phyloP scores from a whole-genome alignment of 768 basidiomycete genomes.

The Agrocybe chaxingu region DNA sequence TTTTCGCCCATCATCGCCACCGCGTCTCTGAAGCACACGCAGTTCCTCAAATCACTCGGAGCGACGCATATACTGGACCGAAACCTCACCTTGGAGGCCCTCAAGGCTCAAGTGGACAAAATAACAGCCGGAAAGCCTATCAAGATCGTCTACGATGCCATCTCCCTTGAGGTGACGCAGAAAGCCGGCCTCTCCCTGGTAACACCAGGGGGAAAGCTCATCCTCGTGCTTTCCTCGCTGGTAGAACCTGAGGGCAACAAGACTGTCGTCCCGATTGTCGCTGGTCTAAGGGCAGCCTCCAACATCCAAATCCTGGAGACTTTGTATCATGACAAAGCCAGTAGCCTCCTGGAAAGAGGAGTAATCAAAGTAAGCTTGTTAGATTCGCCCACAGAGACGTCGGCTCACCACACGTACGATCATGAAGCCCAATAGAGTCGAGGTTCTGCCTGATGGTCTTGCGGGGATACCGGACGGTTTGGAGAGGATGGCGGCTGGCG shows the following conservation, averaged over 20 bases:
- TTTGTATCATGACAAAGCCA: slow-evolving; percentile 13
- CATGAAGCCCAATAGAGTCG: slow-evolving; percentile 40
- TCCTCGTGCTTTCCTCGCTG: background rate
- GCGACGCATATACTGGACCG: slow-evolving; percentile 37
- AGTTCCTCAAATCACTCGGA: slow-evolving; percentile 33
- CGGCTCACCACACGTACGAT: background rate
- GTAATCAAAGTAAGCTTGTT: slow-evolving; percentile 15
- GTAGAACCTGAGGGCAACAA: slow-evolving; percentile 9
- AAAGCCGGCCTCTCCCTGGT: slow-evolving; percentile 22
- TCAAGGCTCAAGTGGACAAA: slow-evolving; percentile 19
- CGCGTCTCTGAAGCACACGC: slow-evolving; percentile 27
- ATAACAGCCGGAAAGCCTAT: slow-evolving; percentile 17
- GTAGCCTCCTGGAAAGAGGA: slow-evolving; percentile 14
- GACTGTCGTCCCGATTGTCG: slow-evolving; percentile 7
- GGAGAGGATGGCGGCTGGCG: slow-evolving; percentile 32
- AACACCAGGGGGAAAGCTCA: slow-evolving; percentile 9
- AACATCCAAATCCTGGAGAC: slow-evolving; percentile 13
- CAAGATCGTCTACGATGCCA: slow-evolving; percentile 23
- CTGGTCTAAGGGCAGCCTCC: slow-evolving; percentile 3
- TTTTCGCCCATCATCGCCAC: slow-evolving; percentile 40
- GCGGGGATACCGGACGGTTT: slow-evolving; percentile 38
- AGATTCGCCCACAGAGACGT: background rate
- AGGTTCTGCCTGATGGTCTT: slow-evolving; percentile 38
- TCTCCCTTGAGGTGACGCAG: slow-evolving; percentile 20
- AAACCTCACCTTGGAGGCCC: slow-evolving; percentile 7